Conservation (phyloP, 2,329 filamentous ascomycete genomes). For the Graphium sp. region DNA sequence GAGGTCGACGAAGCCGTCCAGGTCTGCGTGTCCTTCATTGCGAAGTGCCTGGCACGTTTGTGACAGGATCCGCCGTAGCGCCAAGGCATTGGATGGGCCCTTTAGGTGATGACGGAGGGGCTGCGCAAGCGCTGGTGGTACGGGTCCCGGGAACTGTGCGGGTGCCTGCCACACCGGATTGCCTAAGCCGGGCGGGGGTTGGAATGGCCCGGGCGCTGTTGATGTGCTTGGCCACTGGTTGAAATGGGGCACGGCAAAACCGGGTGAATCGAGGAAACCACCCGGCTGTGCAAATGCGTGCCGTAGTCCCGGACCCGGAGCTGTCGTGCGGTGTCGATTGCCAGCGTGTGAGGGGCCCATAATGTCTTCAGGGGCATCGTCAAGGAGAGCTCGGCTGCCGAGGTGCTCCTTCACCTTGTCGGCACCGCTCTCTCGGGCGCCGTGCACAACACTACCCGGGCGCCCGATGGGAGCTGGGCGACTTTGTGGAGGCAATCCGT, state of each 20-base stretch:
- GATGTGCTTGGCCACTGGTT: slow-evolving; percentile 23
- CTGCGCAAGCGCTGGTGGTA: slow-evolving; percentile 12
- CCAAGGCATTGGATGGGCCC: slow-evolving; percentile 19
- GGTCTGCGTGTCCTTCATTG: slow-evolving; percentile 18
- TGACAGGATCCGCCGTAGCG: slow-evolving; percentile 59
- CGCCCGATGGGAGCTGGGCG: slow-evolving; percentile 70
- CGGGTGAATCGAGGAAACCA: slow-evolving; percentile 21
- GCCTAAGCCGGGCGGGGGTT: slow-evolving; percentile 28
- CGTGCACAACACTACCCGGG: slow-evolving; percentile 55
- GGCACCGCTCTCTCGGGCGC: slow-evolving; percentile 32
- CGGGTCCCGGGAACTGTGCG: slow-evolving; percentile 13
- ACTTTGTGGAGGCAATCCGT: too few relatives aligned
- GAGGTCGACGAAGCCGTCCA: slow-evolving; percentile 54
- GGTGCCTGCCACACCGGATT: slow-evolving; percentile 20
- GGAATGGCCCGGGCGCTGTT: slow-evolving; percentile 15
- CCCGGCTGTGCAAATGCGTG: slow-evolving; percentile 2
- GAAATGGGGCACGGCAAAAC: slow-evolving; percentile 17
- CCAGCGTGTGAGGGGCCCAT: slow-evolving; percentile 1
- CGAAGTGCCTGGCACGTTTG: slow-evolving; percentile 54
- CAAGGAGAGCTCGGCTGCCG: slow-evolving; percentile 77
- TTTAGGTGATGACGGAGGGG: not conserved
- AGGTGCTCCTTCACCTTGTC: slow-evolving; percentile 66
- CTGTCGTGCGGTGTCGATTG: slow-evolving; percentile 2
- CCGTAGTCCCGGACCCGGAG: slow-evolving; percentile 32
- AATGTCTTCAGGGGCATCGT: slow-evolving; percentile 35